Percentiles rank a stretch among this genome's conserved stretches.
Conservation (phyloP, 2,329 filamentous ascomycete species). For the Colletotrichum tofieldiae region DNA sequence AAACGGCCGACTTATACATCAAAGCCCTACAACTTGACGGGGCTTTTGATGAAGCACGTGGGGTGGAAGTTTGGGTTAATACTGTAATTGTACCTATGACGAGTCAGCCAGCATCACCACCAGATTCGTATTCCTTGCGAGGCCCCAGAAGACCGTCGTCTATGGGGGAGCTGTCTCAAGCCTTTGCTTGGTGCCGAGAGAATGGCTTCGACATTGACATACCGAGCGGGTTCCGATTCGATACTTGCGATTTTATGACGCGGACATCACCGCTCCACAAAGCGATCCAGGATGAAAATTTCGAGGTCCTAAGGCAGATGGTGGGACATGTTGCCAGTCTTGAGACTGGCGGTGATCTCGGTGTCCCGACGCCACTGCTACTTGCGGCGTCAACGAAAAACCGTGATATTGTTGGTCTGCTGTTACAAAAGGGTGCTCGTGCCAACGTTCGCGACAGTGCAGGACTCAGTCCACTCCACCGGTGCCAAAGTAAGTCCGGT, state of each 20-base stretch:
- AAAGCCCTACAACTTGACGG: constrained; percentile 45
- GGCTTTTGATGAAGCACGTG: constrained; percentile 48
- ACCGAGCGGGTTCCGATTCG: constrained; percentile 46
- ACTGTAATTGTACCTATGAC: constrained; percentile 14
- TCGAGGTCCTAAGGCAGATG: constrained; percentile 49
- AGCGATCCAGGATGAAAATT: constrained; percentile 46
- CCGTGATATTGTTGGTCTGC: constrained; percentile 47
- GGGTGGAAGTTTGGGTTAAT: constrained; percentile 47
- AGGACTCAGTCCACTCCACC: constrained; percentile 48
- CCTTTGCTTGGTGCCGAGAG: constrained; percentile 49
- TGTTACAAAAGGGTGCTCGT: constrained; percentile 48
- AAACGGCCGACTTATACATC: constrained; percentile 48
- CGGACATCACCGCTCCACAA: constrained; percentile 48
- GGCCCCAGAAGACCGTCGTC: constrained; percentile 12
- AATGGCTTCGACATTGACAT: constrained; percentile 48
- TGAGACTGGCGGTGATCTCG: constrained; percentile 45
- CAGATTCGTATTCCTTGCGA: constrained; percentile 2
- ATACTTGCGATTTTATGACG: constrained; percentile 43
- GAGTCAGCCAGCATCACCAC: constrained; percentile 23
- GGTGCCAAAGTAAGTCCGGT: constrained; percentile 47
- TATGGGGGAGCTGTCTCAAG: constrained; percentile 40
- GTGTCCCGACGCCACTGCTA: constrained; percentile 49
- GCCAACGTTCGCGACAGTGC: constrained; percentile 47
- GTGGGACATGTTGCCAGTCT: constrained; percentile 45
- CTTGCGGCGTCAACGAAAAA: constrained; percentile 51